phyloP scores from a whole-genome alignment of 129 eudicot species.

The Deinandra increscens region DNA sequence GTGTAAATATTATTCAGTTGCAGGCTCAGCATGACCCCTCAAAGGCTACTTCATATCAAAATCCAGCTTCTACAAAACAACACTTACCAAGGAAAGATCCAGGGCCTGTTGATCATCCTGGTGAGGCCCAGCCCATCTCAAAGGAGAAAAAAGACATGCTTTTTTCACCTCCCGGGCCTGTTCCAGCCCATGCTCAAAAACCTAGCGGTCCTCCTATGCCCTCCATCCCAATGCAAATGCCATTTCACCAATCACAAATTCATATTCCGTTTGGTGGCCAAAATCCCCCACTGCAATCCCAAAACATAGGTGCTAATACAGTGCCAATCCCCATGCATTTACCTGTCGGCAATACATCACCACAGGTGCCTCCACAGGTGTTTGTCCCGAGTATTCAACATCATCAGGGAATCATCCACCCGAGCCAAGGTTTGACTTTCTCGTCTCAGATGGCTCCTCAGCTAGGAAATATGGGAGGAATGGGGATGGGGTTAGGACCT shows the following conservation, averaged over 20 bases:
- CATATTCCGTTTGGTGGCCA: conserved; percentile 71
- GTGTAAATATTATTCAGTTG: neutral
- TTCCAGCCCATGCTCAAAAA: conserved; percentile 45
- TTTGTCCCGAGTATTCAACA: conserved; percentile 64
- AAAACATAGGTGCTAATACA: conserved; percentile 49
- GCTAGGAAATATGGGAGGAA: conserved; percentile 58
- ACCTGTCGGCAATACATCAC: conserved; percentile 49
- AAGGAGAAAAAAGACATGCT: conserved; percentile 53
- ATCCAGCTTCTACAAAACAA: conserved; percentile 55
- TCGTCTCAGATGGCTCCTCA: conserved; percentile 70
- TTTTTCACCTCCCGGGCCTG: conserved; percentile 37
- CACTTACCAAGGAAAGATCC: conserved; percentile 53
- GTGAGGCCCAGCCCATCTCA: conserved; percentile 41
- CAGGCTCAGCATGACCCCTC: conserved; percentile 66
- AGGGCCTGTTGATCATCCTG: conserved; percentile 39
- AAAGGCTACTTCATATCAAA: conserved; percentile 47
- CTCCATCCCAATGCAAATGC: conserved; percentile 45
- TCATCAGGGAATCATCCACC: conserved; percentile 85
- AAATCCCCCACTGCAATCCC: conserved; percentile 69
- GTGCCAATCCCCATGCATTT: conserved; percentile 63
- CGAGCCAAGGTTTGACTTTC: conserved; percentile 53
- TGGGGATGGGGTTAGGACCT: conserved; percentile 53
- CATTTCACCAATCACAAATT: conserved; percentile 60
- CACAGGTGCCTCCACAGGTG: conserved; percentile 49
- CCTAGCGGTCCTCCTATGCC: conserved; percentile 55